phyloP scores from a whole-genome alignment of 495 filamentous ascomycete species.

The Penicillium soppii region DNA sequence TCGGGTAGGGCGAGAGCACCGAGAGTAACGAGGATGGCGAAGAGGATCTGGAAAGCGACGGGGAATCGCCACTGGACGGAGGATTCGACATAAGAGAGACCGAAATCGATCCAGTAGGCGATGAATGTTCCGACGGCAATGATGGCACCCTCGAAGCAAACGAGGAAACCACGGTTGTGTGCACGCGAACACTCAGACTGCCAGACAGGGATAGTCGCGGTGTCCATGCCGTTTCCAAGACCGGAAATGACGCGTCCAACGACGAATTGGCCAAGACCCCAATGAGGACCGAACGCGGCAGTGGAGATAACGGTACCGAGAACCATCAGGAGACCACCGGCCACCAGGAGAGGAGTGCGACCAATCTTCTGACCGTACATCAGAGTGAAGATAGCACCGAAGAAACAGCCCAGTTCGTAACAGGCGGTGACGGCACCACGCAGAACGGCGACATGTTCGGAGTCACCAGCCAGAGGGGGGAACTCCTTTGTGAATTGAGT shows the following conservation, averaged over 20 bases:
- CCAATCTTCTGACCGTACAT: conserved; percentile 66
- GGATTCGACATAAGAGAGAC: conserved; percentile 57
- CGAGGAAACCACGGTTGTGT: conserved; percentile 73
- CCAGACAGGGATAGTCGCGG: conserved; percentile 73
- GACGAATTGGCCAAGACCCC: conserved; percentile 65
- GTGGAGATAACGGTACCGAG: conserved; percentile 70
- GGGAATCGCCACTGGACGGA: conserved; percentile 62
- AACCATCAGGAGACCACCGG: conserved; percentile 70
- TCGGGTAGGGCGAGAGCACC: conserved; percentile 67
- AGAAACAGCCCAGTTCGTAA: conserved; percentile 76
- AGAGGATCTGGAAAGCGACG: conserved; percentile 76
- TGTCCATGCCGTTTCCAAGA: conserved; percentile 74
- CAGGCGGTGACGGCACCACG: conserved; percentile 78
- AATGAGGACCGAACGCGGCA: conserved; percentile 42
- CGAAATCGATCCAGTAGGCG: conserved; percentile 84
- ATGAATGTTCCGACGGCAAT: conserved; percentile 77
- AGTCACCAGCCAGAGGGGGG: conserved; percentile 49
- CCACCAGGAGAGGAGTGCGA: conserved; percentile 57
- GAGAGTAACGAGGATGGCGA: conserved; percentile 58
- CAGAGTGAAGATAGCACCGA: conserved; percentile 73
- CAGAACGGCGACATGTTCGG: conserved; percentile 59
- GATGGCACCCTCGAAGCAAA: conserved; percentile 77
- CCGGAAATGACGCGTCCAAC: conserved; percentile 71
- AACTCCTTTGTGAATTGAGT: conserved; percentile 67
- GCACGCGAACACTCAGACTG: conserved; percentile 72